These are phyloP conservation scores for Chlamydomonas sp. DNA, from an alignment of 139 green algal species.

Conservation along the genomic window DNA sequence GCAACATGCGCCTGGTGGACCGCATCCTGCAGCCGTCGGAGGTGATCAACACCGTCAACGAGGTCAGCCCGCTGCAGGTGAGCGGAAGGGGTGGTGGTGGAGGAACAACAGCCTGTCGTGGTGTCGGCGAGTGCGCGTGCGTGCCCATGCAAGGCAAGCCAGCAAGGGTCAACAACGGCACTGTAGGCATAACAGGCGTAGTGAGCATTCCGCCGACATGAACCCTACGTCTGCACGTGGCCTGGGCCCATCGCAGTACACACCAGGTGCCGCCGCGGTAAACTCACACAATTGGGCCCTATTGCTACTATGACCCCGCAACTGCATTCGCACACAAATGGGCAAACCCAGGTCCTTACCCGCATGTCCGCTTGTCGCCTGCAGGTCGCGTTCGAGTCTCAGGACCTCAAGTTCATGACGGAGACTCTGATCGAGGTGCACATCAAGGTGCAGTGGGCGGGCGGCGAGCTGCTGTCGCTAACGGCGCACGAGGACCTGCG, in stretches of 20 bases:
- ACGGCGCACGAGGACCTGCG: slow-evolving; percentile 7
- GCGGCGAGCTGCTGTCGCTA: slow-evolving; percentile 12
- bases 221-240: too few relatives aligned
- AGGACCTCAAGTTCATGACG: slow-evolving; percentile 34
- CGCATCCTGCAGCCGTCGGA: slow-evolving; percentile 20
- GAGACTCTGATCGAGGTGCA: slow-evolving; percentile 23
- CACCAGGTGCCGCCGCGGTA: too few relatives aligned
- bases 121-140: neutral
- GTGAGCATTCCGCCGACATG: too few relatives aligned
- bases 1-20: slow-evolving; percentile 7
- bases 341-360: neutral
- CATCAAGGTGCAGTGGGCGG: slow-evolving; percentile 25
- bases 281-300: too few relatives aligned
- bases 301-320: neutral
- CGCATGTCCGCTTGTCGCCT: neutral
- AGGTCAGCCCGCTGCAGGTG: slow-evolving; percentile 31
- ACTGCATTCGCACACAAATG: neutral
- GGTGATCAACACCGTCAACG: slow-evolving; percentile 25
- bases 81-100: neutral
- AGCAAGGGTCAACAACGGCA: too few relatives aligned
- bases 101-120: too few relatives aligned
- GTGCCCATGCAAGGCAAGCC: neutral
- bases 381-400: slow-evolving; percentile 20
- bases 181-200: too few relatives aligned
- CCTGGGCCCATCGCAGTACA: too few relatives aligned